Evolutionary conservation across 2,329 filamentous ascomycete species (phyloP), one percentile per base, ranked within the genome.

Genomic region (Trichoderma cornu-damae): DNA sequence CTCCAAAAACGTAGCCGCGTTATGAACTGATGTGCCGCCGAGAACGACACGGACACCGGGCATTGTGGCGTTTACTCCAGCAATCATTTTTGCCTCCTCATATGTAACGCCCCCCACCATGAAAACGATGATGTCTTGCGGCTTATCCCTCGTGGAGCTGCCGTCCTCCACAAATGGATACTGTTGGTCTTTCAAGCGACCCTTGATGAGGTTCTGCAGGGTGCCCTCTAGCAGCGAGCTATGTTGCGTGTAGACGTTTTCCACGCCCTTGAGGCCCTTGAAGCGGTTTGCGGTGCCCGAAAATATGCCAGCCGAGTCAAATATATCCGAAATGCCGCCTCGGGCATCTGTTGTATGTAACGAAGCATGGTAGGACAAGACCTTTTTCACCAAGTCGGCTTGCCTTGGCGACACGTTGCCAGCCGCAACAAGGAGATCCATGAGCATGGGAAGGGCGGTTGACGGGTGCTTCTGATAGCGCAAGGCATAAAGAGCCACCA

Each of bases 191-290:
- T 85, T 88, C 59, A 99, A 74, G 28, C 89, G 84, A 0, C 94
- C 95, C 69, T 96, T 96, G 75, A 97, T 92, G 51, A 99, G 77
- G 65, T 93, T 93, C 69, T 96, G 93, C 16, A 99, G 75, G 0
- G 91, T 97, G 22, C 83, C 82, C 70, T 96, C 92, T 14, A 99
- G 73, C 20, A 90, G 81, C 0, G 95, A 91, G 5, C 90, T 95
- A 71, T 99, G 94, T 70, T 99, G 95, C 0, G 94, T 99, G 71
- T 99, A 99, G 26, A 99, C 94, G 66, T 99, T 99, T 71, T 99
- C 95, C 1, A 99, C 94, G 1, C 94, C 94, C 68, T 97, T 96
- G 12, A 99, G 79, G 0, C 94, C 94, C 68, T 96, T 96, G 72
- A 99, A 91, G 4, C 92, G 85, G 67, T 87, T 90, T 37, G 90